These are phyloP conservation scores for Magnaporthiopsis rhizophila DNA, from an alignment of 2,329 filamentous ascomycete species.

Conservation along the genomic window DNA sequence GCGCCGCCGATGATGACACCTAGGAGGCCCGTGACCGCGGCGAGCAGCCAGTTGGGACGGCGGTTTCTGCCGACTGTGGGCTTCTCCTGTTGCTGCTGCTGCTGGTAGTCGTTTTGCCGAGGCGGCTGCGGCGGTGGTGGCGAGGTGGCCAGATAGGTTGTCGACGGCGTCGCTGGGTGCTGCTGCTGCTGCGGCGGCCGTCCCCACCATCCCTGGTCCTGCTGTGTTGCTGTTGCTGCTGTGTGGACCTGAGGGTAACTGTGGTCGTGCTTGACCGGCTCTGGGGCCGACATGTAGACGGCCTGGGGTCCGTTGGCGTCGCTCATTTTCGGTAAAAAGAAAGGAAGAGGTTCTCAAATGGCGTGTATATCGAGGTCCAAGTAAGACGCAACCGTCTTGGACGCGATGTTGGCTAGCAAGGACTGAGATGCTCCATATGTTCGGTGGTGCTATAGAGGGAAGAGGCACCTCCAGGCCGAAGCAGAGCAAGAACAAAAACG, in stretches of 20 bases:
- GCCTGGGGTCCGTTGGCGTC: background rate
- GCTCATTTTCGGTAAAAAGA: background rate
- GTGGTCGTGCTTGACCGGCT: background rate
- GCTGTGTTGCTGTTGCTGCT: too few species aligned
- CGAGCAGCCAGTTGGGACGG: background rate
- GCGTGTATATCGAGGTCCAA: too few species aligned
- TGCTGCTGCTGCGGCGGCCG: background rate
- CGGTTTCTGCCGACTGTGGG: too few species aligned
- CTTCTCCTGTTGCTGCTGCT: background rate
- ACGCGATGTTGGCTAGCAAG: background rate
- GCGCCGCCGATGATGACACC: conserved; percentile 2
- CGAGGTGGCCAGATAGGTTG: background rate
- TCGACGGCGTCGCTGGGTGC: background rate
- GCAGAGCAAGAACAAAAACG: background rate
- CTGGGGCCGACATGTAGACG: background rate
- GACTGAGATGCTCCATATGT: background rate
- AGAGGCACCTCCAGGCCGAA: too few species aligned
- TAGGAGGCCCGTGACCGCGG: background rate
- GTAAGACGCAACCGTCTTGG: background rate
- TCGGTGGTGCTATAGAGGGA: background rate
- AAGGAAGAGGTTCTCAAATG: too few species aligned
- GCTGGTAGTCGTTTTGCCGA: background rate
- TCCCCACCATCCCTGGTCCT: background rate
- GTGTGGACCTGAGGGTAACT: background rate
- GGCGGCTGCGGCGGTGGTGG: too few species aligned